Conservation (phyloP, 139 green algal species). For the Tetraselmis striata region DNA sequence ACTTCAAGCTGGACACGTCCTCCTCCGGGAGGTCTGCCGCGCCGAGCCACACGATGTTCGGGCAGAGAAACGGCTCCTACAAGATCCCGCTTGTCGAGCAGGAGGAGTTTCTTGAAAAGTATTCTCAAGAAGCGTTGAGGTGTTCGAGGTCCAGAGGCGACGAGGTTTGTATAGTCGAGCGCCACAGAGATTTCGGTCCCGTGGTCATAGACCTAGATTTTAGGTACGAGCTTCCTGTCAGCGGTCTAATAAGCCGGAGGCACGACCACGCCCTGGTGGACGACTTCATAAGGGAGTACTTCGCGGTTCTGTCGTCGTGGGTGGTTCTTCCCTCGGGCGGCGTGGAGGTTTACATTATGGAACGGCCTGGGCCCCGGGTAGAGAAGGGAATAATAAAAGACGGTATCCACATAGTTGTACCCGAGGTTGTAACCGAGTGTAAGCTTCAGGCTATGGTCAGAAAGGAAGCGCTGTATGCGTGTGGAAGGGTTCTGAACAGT, state of each 20-base stretch:
- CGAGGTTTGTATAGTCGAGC: slow-evolving; percentile 8
- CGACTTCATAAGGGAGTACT: too few species aligned
- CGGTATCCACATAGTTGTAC: slow-evolving; percentile 8
- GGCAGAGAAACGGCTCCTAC: background rate
- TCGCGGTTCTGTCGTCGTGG: too few species aligned
- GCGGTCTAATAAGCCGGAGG: too few species aligned
- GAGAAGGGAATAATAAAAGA: slow-evolving; percentile 13
- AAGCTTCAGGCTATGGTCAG: slow-evolving; percentile 9
- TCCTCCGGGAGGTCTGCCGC: too few species aligned
- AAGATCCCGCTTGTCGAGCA: background rate
- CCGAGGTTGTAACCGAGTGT: slow-evolving; percentile 5
- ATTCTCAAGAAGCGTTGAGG: too few species aligned
- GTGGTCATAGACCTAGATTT: slow-evolving; percentile 16
- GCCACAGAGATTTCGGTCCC: slow-evolving; percentile 8
- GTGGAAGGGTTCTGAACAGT: background rate
- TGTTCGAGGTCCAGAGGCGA: background rate
- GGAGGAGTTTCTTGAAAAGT: slow-evolving; percentile 2
- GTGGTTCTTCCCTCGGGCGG: too few species aligned
- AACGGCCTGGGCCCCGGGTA: background rate
- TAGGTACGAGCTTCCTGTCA: too few species aligned
- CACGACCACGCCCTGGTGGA: too few species aligned
- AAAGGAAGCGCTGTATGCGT: too few species aligned
- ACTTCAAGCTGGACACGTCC: too few species aligned
- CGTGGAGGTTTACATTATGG: slow-evolving; percentile 11
- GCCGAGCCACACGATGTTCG: slow-evolving; percentile 14